A percentile compares a stretch with the other conserved stretches of the same genome.
These are phyloP conservation scores for Tetrapisispora nanseiensis DNA, from an alignment of 805 yeast species.

Conservation along the genomic window DNA sequence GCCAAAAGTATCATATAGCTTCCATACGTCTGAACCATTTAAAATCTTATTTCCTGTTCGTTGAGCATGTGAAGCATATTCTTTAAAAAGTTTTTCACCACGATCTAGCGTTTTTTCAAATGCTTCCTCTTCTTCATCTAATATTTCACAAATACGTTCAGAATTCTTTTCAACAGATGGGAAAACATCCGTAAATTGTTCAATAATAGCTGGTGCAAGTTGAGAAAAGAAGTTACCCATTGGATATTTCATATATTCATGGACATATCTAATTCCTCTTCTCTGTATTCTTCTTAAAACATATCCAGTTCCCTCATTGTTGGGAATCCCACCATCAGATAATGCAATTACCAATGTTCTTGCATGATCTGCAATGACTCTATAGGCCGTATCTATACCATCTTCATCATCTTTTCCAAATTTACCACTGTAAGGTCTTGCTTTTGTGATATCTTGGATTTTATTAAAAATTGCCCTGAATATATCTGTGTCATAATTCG, in stretches of 20 bases:
- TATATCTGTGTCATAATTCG: conserved; percentile 96
- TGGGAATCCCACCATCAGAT: conserved; percentile 98
- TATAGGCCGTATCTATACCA: conserved; percentile 95
- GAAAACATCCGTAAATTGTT: conserved; percentile 77
- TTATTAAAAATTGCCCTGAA: conserved; percentile 77
- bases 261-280: conserved; percentile 94
- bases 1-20: conserved; percentile 95
- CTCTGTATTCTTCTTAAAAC: conserved; percentile 93
- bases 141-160: conserved; percentile 71
- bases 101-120: conserved; percentile 93
- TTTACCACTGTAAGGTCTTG: conserved; percentile 84
- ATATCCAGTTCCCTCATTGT: conserved; percentile 98
- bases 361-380: conserved; percentile 97
- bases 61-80: conserved; percentile 76
- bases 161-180: conserved; percentile 78
- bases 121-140: conserved; percentile 94
- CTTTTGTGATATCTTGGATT: conserved; percentile 89
- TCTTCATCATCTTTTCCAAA: conserved; percentile 88
- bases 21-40: conserved; percentile 94
- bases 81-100: conserved; percentile 93
- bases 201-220: conserved; percentile 85
- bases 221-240: conserved; percentile 89
- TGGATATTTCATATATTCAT: conserved; percentile 92
- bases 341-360: conserved; percentile 93
- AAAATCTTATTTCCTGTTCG: conserved; percentile 64